These are phyloP conservation scores for Ophiognomonia clavigignenti-juglandacearum DNA, from an alignment of 2,329 filamentous ascomycete species.

Conservation along the genomic window DNA sequence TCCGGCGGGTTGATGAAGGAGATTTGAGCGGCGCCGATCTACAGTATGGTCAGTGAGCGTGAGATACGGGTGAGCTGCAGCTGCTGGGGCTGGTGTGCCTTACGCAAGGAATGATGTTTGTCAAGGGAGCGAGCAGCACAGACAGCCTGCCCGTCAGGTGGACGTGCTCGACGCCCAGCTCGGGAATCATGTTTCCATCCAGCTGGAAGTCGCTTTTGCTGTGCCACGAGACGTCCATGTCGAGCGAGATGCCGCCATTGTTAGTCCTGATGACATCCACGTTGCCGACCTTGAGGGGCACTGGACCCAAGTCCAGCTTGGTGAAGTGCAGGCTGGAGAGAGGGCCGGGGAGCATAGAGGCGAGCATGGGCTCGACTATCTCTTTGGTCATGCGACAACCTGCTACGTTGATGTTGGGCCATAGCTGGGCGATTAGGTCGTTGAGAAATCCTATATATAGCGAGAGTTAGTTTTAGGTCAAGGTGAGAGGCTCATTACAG, in stretches of 20 bases:
- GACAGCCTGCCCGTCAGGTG: slow-evolving; percentile 38
- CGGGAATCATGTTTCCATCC: slow-evolving; percentile 37
- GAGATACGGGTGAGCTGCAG: no score
- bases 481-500: slow-evolving; percentile 6
- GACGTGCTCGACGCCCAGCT: slow-evolving; percentile 37
- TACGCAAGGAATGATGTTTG: slow-evolving; percentile 41
- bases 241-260: slow-evolving; percentile 40
- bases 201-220: slow-evolving; percentile 42
- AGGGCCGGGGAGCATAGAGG: slow-evolving; percentile 38
- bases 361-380: slow-evolving; percentile 43
- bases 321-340: slow-evolving; percentile 36
- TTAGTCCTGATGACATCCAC: slow-evolving; percentile 41
- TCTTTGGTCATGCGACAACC: slow-evolving; percentile 39
- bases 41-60: background rate
- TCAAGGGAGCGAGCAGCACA: slow-evolving; percentile 39
- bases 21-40: slow-evolving; percentile 44
- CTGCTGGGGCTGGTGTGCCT: no score
- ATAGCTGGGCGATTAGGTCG: slow-evolving; percentile 41
- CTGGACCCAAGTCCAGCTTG: slow-evolving; percentile 39
- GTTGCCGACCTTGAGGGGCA: slow-evolving; percentile 34
- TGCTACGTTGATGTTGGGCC: slow-evolving; percentile 43
- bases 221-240: slow-evolving; percentile 42
- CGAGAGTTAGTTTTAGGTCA: no score
- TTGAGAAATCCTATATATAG: slow-evolving; percentile 40
- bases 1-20: slow-evolving; percentile 43